Evolutionary conservation across 371 early-diverging fungal genomes (phyloP), one percentile per base, ranked within the genome.

Genomic region (Mortierella sp.): DNA sequence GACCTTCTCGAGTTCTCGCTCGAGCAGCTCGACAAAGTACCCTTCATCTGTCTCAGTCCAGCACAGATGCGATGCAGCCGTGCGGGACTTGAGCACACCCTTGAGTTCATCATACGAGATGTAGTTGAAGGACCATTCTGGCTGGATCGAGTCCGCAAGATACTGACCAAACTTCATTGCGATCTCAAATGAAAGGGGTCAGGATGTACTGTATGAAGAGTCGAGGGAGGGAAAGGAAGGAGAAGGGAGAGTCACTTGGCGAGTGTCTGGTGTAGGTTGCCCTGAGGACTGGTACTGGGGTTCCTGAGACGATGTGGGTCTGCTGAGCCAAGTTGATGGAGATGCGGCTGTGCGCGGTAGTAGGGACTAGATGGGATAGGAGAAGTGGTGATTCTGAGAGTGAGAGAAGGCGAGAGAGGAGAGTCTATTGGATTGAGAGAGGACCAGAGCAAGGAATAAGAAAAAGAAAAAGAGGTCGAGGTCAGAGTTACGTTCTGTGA

Each of bases 1-100:
- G 48, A 94, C 97, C 87, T 97, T 98, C 68, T 95, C 96, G 18
- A 98, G 90, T 81, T 98, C 98, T 45, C 93, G 89, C 67, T 96
- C 97, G 2, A 97, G 84, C 30, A 85, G 76, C 74, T 95, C 93
- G 9, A 97, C 92, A 85, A 98, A 97, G 61, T 89, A 88, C 16
- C 93, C 87, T 76, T 98, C 98, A 25, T 90, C 91, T 48, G 89
- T 91, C 70, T 91, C 94, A 0, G 89, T 89, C 87, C 88, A 90
- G 19, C 62, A 18, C 29, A 70, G 67, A 37, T 37, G 37, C 9
- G 37, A 37, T 7, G 46, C 37, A 9, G 68, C 70, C 0, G 83
- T 76, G 45, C 84, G 72, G 66, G 88, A 84, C 81, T 95, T 95
- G 67, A 96, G 86, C 37, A 88, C 90, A 6, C 75, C 75, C 83